A percentile compares a stretch with the other conserved stretches of the same genome.
Conservation (phyloP, 2,329 filamentous ascomycete genomes). For the Fusarium sp. region DNA sequence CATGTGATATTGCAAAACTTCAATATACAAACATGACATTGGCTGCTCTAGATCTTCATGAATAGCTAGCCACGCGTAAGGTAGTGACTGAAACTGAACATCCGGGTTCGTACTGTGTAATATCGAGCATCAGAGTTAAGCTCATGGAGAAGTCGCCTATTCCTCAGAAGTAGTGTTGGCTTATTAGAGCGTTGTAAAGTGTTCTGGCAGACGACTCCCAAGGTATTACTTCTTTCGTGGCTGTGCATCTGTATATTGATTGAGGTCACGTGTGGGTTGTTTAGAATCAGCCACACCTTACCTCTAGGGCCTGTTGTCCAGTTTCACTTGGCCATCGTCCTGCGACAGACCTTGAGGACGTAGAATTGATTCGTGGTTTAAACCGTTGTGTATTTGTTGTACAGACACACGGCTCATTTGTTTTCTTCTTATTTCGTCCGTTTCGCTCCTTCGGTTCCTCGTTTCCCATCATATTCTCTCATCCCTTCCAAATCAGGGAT, state of each 20-base stretch:
- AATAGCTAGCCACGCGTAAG: too few species aligned
- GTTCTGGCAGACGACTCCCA: too few species aligned
- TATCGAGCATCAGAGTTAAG: too few species aligned
- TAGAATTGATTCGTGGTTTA: constrained; percentile 28
- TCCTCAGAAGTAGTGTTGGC: too few species aligned
- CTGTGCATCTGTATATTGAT: constrained; percentile 3
- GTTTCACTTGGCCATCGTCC: constrained; percentile 37
- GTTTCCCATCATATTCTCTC: neutral
- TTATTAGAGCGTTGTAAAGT: too few species aligned
- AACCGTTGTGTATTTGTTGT: constrained; percentile 15
- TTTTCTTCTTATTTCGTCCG: neutral
- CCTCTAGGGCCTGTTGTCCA: constrained; percentile 40
- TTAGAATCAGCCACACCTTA: constrained; percentile 24
- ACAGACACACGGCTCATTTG: constrained; percentile 6
- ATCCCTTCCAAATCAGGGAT: constrained; percentile 22
- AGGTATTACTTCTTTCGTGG: constrained; percentile 5
- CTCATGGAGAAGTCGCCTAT: too few species aligned
- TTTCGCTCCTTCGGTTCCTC: neutral
- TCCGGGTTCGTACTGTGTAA: too few species aligned
- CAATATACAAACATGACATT: too few species aligned
- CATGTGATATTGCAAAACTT: neutral
- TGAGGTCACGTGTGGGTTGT: constrained; percentile 47
- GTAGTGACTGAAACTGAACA: too few species aligned
- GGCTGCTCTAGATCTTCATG: too few species aligned
- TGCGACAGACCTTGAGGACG: constrained; percentile 34